A percentile compares a stretch with the other conserved stretches of the same genome.
Conservation (phyloP, 2,329 filamentous ascomycete species). For the Mycosphaerelloides madeirae region DNA sequence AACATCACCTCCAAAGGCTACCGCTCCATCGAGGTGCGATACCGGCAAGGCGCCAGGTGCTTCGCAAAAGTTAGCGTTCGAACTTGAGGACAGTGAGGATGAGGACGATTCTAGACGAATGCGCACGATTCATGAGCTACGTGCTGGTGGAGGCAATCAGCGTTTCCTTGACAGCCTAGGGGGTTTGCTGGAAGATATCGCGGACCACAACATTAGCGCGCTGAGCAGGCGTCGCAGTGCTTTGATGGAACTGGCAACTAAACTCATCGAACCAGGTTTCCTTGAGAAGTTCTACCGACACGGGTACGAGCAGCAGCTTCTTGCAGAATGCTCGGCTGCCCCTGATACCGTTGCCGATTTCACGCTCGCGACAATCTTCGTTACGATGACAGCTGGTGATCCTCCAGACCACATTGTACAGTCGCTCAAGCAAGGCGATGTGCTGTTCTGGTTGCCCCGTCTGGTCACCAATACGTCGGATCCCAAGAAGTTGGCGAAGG, state of each 20-base stretch:
- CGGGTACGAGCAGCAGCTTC: slow-evolving; percentile 64
- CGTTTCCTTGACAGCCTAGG: slow-evolving; percentile 54
- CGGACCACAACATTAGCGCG: slow-evolving; percentile 40
- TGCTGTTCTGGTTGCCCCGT: slow-evolving; percentile 44
- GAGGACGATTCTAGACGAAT: slow-evolving; percentile 41
- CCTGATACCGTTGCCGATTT: slow-evolving; percentile 52
- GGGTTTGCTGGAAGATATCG: slow-evolving; percentile 56
- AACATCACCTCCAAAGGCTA: slow-evolving; percentile 17
- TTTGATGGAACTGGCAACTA: slow-evolving; percentile 52
- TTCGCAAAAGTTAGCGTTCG: slow-evolving; percentile 28
- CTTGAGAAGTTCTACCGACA: slow-evolving; percentile 68
- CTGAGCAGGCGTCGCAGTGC: slow-evolving; percentile 48
- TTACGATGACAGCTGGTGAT: slow-evolving; percentile 58
- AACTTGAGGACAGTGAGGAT: slow-evolving; percentile 45
- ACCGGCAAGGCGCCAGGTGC: background rate
- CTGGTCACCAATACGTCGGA: slow-evolving; percentile 47
- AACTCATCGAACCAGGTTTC: slow-evolving; percentile 57
- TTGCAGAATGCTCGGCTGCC: slow-evolving; percentile 52
- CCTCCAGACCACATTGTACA: slow-evolving; percentile 56
- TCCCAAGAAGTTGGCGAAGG: slow-evolving; percentile 56
- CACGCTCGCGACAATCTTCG: slow-evolving; percentile 58
- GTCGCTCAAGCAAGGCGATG: slow-evolving; percentile 40
- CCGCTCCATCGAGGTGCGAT: background rate
- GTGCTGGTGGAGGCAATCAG: slow-evolving; percentile 54
- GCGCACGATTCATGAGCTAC: slow-evolving; percentile 58